Evolutionary conservation across 257 asterid species (phyloP), one percentile per base, ranked within the genome.

Genomic region (Lycium barbarum): DNA sequence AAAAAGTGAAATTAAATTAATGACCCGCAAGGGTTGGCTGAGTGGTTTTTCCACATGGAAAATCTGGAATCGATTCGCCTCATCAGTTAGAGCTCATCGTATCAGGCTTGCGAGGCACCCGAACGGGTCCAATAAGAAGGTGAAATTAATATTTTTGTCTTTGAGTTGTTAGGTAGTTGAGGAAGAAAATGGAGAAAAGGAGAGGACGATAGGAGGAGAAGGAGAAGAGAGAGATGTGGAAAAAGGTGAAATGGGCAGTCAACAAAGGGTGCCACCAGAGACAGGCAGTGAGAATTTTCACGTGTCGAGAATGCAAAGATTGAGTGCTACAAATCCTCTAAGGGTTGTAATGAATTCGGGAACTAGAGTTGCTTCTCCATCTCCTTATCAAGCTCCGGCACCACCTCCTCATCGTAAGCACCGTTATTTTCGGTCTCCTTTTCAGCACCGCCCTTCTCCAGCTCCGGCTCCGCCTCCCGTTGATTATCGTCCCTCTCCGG

Each of bases 311-410:
- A 92, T 91, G 96, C 98, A 95, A 59, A 87, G 97, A 84, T 87
- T 97, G 88, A 95, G 93, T 78, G 87, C 92, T 12, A 95, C 98
- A 20, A 97, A 97, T 71, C 99, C 98, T 26, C 84, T 97, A 14
- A 86, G 98, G 70, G 94, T 97, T 45, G 98, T 95, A 2, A 86
- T 95, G 40, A 90, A 95, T 55, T 90, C 86, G 84, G 97, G 94
- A 2, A 90, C 95, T 2, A 90, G 98, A 91, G 98, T 93, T 59
- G 98, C 97, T n/a, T 88, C 98, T 40, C 92, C 98, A 35, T 89
- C 96, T 66, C 97, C 82, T 76, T 26, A 76, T 51, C 61, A 76
- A 4, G 9, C 47, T 51, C 82, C 82, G 63, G 8, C 63, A 7
- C 65, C 65, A 5, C 63, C 91, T 3, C 74, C 84, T 51, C 92